A percentile compares a stretch with the other conserved stretches of the same genome.
phyloP scores from a whole-genome alignment of 1,139 yeast genomes.

The Pneumocystis canis region DNA sequence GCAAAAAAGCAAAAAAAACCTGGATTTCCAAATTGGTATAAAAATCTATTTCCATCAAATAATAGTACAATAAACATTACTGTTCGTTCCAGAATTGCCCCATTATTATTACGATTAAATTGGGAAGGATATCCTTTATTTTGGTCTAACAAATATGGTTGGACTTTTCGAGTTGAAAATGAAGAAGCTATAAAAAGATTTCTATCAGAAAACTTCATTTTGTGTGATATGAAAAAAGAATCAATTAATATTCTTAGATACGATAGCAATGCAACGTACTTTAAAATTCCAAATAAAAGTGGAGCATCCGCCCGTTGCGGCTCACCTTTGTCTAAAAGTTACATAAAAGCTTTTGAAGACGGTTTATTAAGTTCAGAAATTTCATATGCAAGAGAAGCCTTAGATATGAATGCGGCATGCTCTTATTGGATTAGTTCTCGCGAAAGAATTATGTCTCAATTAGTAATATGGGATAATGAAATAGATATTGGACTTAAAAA shows the following conservation, averaged over 20 bases:
- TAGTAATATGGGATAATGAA: constrained; percentile 47
- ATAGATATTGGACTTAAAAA: constrained; percentile 21
- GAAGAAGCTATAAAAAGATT: constrained; percentile 28
- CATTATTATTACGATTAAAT: constrained; percentile 55
- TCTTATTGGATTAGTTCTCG: constrained; percentile 91
- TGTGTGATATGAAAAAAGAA: constrained; percentile 28
- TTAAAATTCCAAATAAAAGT: constrained; percentile 83
- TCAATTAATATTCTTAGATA: constrained; percentile 19
- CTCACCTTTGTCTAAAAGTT: constrained; percentile 65
- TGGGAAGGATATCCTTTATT: constrained; percentile 79
- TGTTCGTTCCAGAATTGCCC: constrained; percentile 60
- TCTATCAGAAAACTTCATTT: constrained; percentile 39
- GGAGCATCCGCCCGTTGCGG: constrained; percentile 68
- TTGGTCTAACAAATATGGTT: constrained; percentile 70
- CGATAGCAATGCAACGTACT: constrained; percentile 22
- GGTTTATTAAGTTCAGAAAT: constrained; percentile 59
- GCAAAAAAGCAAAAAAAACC: constrained; percentile 63
- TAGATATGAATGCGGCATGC: constrained; percentile 59
- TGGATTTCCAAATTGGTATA: constrained; percentile 92
- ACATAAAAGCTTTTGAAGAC: constrained; percentile 54
- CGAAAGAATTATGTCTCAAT: constrained; percentile 67
- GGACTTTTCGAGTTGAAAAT: constrained; percentile 61
- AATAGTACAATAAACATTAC: constrained; percentile 41
- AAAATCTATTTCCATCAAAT: constrained; percentile 45
- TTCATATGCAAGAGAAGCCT: constrained; percentile 60